phyloP scores from a whole-genome alignment of 148 eudicot genomes.

The Camellia japonica region DNA sequence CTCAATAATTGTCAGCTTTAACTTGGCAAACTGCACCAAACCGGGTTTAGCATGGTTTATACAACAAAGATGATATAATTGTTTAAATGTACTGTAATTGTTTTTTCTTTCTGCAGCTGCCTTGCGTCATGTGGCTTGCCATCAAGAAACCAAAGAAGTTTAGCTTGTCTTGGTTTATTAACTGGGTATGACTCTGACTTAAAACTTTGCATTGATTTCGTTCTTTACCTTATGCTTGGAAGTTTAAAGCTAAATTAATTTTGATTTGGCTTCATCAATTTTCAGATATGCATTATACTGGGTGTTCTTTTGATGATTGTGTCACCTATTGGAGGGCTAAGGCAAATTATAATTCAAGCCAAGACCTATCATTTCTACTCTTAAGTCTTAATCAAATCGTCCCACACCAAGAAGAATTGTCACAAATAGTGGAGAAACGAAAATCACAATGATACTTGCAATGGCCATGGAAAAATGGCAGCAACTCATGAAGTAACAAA shows the following conservation, averaged over 20 bases:
- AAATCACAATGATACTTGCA: neutral
- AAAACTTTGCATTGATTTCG: neutral
- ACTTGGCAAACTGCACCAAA: too few relatives aligned
- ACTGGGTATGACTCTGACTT: constrained; percentile 20
- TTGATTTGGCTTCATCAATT: neutral
- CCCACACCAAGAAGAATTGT: neutral
- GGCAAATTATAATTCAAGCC: constrained; percentile 22
- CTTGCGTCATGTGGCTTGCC: constrained; percentile 49
- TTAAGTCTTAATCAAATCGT: neutral
- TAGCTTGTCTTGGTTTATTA: constrained; percentile 27
- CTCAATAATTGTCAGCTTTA: too few relatives aligned
- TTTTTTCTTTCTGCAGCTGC: constrained; percentile 24
- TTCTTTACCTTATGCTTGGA: neutral
- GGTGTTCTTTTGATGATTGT: constrained; percentile 28
- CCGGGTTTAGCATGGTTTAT: too few relatives aligned
- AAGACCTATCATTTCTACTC: constrained; percentile 21
- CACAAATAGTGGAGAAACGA: neutral
- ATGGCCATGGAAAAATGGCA: neutral
- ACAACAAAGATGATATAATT: too few relatives aligned
- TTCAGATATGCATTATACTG: constrained; percentile 27
- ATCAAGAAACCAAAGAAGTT: constrained; percentile 38
- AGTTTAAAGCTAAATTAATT: neutral
- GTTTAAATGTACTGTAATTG: neutral
- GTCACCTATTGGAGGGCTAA: constrained; percentile 31
- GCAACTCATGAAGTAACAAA: neutral